phyloP scores from a whole-genome alignment of 176 grass and related monocot genomes.

The Puccinellia tenuiflora region DNA sequence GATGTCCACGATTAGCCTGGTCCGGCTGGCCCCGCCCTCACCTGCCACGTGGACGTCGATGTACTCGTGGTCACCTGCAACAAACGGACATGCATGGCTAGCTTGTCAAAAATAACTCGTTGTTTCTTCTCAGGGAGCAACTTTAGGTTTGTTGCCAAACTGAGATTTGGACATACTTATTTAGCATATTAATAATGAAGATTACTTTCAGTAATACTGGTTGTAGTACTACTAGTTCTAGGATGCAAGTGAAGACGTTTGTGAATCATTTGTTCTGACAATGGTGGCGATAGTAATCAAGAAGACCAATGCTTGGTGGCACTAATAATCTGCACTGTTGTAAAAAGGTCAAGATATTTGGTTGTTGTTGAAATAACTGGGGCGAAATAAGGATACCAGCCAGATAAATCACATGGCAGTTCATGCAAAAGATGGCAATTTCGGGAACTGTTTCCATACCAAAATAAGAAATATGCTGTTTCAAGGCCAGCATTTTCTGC shows the following conservation, averaged over 20 bases:
- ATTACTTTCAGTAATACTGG: not conserved
- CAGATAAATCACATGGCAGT: not conserved
- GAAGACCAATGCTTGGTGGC: no score
- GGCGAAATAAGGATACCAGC: not conserved
- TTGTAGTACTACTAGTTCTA: not conserved
- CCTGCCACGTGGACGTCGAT: constrained; percentile 42
- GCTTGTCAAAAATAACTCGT: not conserved
- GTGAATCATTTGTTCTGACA: not conserved
- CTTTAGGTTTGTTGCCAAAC: not conserved
- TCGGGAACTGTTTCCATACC: constrained; percentile 23
- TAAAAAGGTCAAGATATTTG: no score
- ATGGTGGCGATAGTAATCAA: not conserved
- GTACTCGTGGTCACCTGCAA: constrained; percentile 66
- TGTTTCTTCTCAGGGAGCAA: not conserved
- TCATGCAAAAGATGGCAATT: constrained; percentile 13
- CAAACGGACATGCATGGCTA: not conserved
- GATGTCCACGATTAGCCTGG: constrained; percentile 55
- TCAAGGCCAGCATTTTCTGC: constrained; percentile 1
- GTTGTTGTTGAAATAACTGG: not conserved
- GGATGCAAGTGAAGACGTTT: not conserved
- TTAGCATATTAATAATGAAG: not conserved
- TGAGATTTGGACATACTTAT: not conserved
- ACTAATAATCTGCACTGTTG: no score
- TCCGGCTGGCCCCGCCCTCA: not conserved
- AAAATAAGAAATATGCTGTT: constrained; percentile 38